Conservation (phyloP, 345 rosid species). For the Lagerstroemia speciosa region DNA sequence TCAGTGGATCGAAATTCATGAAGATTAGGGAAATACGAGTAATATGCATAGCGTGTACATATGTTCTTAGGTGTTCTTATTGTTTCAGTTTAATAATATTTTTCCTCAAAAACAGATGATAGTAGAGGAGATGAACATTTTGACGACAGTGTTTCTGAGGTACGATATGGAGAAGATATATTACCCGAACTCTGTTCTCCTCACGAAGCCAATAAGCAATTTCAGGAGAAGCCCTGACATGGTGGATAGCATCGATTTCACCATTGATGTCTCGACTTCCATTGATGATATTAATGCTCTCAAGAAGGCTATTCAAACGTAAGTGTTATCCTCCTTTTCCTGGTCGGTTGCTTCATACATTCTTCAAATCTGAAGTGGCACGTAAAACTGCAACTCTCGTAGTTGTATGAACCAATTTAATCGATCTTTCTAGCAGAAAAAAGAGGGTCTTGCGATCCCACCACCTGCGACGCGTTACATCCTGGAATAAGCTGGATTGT, state of each 20-base stretch:
- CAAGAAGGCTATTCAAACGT: slow-evolving; percentile 45
- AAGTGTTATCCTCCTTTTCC: slow-evolving; percentile 9
- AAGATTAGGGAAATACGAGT: background rate
- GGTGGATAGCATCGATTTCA: slow-evolving; percentile 39
- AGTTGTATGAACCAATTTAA: too few relatives aligned
- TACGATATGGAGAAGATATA: slow-evolving; percentile 77
- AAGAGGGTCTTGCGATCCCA: too few relatives aligned
- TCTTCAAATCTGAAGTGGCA: background rate
- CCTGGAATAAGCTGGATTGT: too few relatives aligned
- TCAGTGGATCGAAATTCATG: background rate
- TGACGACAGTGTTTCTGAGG: slow-evolving; percentile 61
- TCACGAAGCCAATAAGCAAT: slow-evolving; percentile 52
- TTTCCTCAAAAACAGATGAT: slow-evolving; percentile 35
- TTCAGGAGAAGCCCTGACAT: slow-evolving; percentile 53
- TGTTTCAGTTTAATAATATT: background rate
- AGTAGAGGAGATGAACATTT: slow-evolving; percentile 86
- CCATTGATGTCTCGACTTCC: slow-evolving; percentile 38
- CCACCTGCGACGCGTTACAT: too few relatives aligned
- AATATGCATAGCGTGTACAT: too few relatives aligned
- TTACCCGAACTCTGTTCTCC: slow-evolving; percentile 61
- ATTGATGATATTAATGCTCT: slow-evolving; percentile 39
- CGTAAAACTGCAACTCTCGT: too few relatives aligned
- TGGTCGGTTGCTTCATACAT: background rate
- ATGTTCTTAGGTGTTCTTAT: background rate
- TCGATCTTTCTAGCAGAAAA: too few relatives aligned